Conservation (phyloP, 1,284 basidiomycete species). For the Cronartium quercuum region DNA sequence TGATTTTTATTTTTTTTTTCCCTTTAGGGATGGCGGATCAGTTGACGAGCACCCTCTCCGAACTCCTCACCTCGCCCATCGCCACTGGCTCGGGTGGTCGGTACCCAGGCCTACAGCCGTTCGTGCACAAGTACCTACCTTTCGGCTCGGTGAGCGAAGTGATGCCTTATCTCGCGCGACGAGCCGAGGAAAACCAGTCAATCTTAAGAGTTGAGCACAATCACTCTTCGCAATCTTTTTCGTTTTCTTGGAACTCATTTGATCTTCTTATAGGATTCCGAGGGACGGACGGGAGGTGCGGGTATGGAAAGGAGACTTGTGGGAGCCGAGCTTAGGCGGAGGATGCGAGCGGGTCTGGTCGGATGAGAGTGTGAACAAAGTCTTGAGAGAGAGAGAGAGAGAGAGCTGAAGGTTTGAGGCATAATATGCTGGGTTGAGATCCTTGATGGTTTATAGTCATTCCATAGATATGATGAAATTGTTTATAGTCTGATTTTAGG, state of each 20-base stretch:
- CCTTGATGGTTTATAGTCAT: too few species aligned
- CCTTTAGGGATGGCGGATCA: conserved; percentile 27
- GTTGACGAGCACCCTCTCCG: conserved; percentile 6
- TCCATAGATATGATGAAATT: too few species aligned
- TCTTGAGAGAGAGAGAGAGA: too few species aligned
- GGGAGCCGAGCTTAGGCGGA: too few species aligned
- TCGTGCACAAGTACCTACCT: conserved; percentile 27
- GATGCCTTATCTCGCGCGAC: conserved; percentile 20
- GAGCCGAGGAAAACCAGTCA: conserved; percentile 24
- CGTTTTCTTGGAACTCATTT: neutral
- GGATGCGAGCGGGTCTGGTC: too few species aligned
- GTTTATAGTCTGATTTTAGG: too few species aligned
- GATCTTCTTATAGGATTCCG: too few species aligned
- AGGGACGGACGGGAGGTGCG: too few species aligned
- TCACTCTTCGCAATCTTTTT: neutral
- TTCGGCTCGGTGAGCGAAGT: conserved; percentile 21
- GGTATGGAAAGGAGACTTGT: too few species aligned
- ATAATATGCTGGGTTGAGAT: too few species aligned
- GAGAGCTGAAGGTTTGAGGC: too few species aligned
- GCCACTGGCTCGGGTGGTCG: neutral
- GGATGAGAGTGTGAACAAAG: too few species aligned
- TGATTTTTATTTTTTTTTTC: neutral
- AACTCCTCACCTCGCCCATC: neutral
- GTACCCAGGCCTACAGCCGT: conserved; percentile 1
- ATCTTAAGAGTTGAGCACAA: neutral